Conservation (phyloP, 2,329 filamentous ascomycete genomes). For the Aspergillus latus region DNA sequence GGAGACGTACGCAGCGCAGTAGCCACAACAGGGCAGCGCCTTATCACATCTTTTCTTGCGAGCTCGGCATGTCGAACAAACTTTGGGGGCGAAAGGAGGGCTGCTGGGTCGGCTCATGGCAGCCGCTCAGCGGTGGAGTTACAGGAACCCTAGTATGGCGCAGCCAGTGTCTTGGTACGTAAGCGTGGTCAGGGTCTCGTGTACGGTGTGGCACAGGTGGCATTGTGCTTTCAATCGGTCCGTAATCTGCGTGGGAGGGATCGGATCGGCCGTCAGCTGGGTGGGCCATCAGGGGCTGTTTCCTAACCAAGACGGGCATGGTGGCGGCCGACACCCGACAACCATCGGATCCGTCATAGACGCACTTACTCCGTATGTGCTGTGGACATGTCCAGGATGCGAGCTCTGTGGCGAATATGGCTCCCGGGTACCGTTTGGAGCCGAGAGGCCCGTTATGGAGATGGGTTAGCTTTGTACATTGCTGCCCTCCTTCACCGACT, state of each 20-base stretch:
- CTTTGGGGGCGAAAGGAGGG: conserved; percentile 3
- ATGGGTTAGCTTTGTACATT: too few relatives aligned
- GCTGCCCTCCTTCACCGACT: too few relatives aligned
- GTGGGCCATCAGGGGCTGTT: not conserved
- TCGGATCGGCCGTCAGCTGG: not conserved
- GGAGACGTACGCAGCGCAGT: conserved; percentile 13
- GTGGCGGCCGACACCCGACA: not conserved
- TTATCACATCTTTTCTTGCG: conserved; percentile 25
- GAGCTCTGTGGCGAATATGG: too few relatives aligned
- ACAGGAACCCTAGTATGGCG: not conserved
- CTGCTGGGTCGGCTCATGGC: not conserved
- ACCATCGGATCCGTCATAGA: too few relatives aligned
- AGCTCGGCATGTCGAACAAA: conserved; percentile 17
- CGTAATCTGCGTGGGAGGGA: not conserved
- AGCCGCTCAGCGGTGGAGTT: not conserved
- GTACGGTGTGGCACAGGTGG: too few relatives aligned
- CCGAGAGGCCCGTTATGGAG: too few relatives aligned
- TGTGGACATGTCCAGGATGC: too few relatives aligned
- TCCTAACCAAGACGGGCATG: not conserved
- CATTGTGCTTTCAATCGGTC: too few relatives aligned
- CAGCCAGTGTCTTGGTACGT: not conserved
- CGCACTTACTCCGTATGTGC: too few relatives aligned
- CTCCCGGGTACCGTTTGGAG: too few relatives aligned
- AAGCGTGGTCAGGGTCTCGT: too few relatives aligned
- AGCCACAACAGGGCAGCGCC: conserved; percentile 16